phyloP scores from a whole-genome alignment of 208 protist species.

The Tetramitus jugosus region DNA sequence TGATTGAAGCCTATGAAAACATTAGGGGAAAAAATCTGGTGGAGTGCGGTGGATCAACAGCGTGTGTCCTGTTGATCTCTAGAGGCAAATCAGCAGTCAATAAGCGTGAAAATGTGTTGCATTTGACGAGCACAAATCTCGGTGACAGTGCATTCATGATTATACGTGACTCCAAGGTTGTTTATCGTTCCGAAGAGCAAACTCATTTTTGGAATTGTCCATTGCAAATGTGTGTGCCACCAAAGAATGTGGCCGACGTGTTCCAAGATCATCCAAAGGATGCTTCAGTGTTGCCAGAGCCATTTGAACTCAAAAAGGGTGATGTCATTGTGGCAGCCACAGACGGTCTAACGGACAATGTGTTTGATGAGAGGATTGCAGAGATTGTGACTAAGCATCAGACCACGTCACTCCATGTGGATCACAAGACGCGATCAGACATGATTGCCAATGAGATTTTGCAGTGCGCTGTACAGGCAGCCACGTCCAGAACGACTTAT shows the following conservation, averaged over 20 bases:
- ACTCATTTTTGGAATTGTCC: conserved; percentile 79
- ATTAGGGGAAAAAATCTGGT: neutral
- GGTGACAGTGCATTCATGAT: conserved; percentile 65
- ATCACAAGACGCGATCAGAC: neutral
- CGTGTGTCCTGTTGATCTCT: neutral
- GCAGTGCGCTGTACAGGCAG: neutral
- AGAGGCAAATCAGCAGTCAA: neutral
- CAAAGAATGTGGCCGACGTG: conserved; percentile 1
- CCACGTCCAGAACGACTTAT: neutral
- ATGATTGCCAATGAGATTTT: no score
- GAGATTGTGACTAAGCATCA: neutral
- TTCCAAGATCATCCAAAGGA: neutral
- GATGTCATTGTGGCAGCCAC: neutral
- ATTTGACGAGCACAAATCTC: neutral
- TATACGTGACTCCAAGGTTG: conserved; percentile 57
- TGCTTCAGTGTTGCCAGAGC: conserved; percentile 52
- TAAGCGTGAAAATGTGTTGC: neutral
- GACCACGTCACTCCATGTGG: neutral
- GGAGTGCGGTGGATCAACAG: neutral
- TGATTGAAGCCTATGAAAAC: neutral
- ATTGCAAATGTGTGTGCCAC: conserved; percentile 73
- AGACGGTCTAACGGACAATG: neutral
- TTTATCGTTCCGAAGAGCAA: conserved; percentile 69
- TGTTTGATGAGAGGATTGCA: conserved; percentile 7
- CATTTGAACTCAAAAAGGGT: conserved; percentile 11